phyloP scores from a whole-genome alignment of 2,329 filamentous ascomycete species.

The Trichophyton simii region DNA sequence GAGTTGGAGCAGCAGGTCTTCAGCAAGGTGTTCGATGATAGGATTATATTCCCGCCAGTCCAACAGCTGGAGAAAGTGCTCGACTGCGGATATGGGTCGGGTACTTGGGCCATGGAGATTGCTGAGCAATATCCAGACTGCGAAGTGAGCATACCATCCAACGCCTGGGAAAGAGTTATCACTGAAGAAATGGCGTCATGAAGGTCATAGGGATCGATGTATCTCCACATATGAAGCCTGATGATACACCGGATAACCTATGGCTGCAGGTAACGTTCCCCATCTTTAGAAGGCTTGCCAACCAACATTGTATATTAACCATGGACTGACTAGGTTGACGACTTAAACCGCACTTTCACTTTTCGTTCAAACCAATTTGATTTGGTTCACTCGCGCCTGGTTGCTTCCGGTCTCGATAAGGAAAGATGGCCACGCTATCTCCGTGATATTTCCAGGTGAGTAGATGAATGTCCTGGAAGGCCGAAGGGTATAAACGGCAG shows the following conservation, averaged over 20 bases:
- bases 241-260: conserved; percentile 52
- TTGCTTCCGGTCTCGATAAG: conserved; percentile 52
- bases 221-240: conserved; percentile 55
- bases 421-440: conserved; percentile 65
- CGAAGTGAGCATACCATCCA: conserved; percentile 40
- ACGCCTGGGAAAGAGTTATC: conserved; percentile 1
- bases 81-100: conserved; percentile 62
- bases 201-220: conserved; percentile 62
- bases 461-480: background rate
- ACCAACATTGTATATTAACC: background rate
- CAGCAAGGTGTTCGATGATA: conserved; percentile 50
- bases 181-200: background rate
- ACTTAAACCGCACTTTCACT: conserved; percentile 56
- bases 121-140: conserved; percentile 52
- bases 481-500: background rate
- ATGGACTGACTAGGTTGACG: conserved; percentile 43
- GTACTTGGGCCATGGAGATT: conserved; percentile 56
- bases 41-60: conserved; percentile 58
- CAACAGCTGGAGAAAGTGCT: conserved; percentile 46
- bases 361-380: conserved; percentile 64
- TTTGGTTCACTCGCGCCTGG: conserved; percentile 60
- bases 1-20: conserved; percentile 52
- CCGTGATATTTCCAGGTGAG: conserved; percentile 53
- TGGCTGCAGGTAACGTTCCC: conserved; percentile 46
- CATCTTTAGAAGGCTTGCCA: background rate